Evolutionary conservation across 495 filamentous ascomycete genomes (phyloP), one percentile per base, ranked within the genome.

Genomic region (Xylaria scruposa): DNA sequence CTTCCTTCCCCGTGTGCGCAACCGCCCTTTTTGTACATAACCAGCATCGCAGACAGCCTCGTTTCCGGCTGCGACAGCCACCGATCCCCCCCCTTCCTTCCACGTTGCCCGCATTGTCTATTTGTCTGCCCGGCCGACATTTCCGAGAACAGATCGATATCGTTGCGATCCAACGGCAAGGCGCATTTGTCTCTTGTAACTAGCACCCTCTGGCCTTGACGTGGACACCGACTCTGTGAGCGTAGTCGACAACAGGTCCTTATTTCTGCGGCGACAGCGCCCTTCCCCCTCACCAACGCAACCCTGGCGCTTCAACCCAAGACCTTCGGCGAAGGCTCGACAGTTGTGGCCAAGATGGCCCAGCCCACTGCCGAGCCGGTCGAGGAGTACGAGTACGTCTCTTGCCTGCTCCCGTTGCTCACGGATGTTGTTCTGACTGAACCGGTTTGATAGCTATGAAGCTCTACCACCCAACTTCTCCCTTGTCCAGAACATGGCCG

Each of bases 401-500:
- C 36, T 38, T 40, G 26, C 54, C 54, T 65, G 26, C 56, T 36
- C 44, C 15, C 13, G 67, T 33, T 38, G 47, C 24, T 4, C 33
- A 13, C 24, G 13, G 7, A 1, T 21, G 59, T 56, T 60, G 56
- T 58, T 36, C 33, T 67, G 70, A 38, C 77, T 77, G 70, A 81
- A 72, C 47, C 42, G 31, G 66, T 67, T 56, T 42, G 47, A 64
- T 74, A 89, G 87, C 79, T 90, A 90, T 82, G 88, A 90, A 77
- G 79, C 82, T 40, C 83, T 90, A 19, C 88, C 88, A 44, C 87
- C 87, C 46, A 89, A 89, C 77, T 88, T 89, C 77, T 88, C 87
- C 60, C 79, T 90, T 69, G 56, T 85, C 46, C 87, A 89, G 77
- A 97, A 97, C 81, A 96, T 97, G 92, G 80, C 91, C 64, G 97